phyloP scores from a whole-genome alignment of 2,329 filamentous ascomycete genomes.

The Diplodia sapinea region DNA sequence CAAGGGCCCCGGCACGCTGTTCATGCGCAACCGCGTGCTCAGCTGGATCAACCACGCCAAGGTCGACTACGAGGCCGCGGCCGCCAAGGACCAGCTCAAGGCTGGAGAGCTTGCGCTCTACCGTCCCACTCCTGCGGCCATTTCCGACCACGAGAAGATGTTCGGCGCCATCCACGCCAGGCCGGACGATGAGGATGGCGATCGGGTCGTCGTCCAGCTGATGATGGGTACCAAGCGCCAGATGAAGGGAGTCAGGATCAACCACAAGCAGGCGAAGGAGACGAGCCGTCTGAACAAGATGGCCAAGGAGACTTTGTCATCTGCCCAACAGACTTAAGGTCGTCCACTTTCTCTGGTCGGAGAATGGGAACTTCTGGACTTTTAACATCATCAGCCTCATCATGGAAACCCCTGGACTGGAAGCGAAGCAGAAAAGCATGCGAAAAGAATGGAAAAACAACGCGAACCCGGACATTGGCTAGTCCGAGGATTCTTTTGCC shows the following conservation, averaged over 20 bases:
- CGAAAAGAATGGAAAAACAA: background rate
- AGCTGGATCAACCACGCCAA: background rate
- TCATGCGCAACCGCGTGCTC: background rate
- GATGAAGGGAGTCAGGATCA: background rate
- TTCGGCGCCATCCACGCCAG: background rate
- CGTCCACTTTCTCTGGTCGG: background rate
- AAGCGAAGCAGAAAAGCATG: background rate
- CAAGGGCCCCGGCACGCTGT: background rate
- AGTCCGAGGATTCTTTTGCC: background rate
- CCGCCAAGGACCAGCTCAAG: background rate
- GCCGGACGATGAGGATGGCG: background rate
- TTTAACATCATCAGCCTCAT: background rate
- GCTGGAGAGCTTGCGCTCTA: background rate
- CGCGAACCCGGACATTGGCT: background rate
- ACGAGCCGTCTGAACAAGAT: background rate
- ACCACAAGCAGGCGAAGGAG: background rate
- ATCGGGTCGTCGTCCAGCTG: background rate
- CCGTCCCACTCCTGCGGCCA: background rate
- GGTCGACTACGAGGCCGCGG: background rate
- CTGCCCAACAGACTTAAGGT: background rate
- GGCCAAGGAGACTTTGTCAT: background rate
- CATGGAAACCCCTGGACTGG: background rate
- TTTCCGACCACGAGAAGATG: background rate
- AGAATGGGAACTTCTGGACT: background rate
- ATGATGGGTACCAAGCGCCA: background rate